Conservation (phyloP, 768 basidiomycete species). For the Mycena metata region DNA sequence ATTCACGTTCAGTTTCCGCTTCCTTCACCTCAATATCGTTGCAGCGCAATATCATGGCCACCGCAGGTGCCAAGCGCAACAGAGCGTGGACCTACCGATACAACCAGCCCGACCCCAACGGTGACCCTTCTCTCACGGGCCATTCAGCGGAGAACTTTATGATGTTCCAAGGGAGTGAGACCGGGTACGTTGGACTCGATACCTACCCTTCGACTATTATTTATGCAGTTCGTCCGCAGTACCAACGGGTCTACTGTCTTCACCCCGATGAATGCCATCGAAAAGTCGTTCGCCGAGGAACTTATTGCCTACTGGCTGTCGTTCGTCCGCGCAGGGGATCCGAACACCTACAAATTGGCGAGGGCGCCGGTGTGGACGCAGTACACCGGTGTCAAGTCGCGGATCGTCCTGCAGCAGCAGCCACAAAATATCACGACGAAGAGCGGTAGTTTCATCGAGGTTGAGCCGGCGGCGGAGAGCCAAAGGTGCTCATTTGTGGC, state of each 20-base stretch:
- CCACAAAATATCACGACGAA: slow-evolving; percentile 42
- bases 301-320: slow-evolving; percentile 77
- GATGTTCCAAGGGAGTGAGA: slow-evolving; percentile 74
- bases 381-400: slow-evolving; percentile 50
- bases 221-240: slow-evolving; percentile 39
- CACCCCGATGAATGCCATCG: slow-evolving; percentile 57
- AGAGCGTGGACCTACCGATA: slow-evolving; percentile 70
- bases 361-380: slow-evolving; percentile 65
- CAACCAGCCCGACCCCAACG: slow-evolving; percentile 67
- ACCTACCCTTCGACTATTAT: background rate
- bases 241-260: slow-evolving; percentile 68
- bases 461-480: slow-evolving; percentile 52
- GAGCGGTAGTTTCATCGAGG: slow-evolving; percentile 60
- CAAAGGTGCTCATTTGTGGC: slow-evolving; percentile 55
- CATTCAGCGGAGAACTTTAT: slow-evolving; percentile 78
- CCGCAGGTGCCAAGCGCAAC: slow-evolving; percentile 50
- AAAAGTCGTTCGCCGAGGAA: slow-evolving; percentile 68
- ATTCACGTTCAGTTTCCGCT: slow-evolving; percentile 19
- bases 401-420: slow-evolving; percentile 63
- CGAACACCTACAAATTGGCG: slow-evolving; percentile 67
- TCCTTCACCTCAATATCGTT: background rate
- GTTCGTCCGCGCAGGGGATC: slow-evolving; percentile 69
- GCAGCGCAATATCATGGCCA: slow-evolving; percentile 62
- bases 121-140: slow-evolving; percentile 49
- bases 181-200: slow-evolving; percentile 61